Evolutionary conservation across 345 rosid genomes (phyloP), one percentile per base, ranked within the genome.

Genomic region (Angophora floribunda): DNA sequence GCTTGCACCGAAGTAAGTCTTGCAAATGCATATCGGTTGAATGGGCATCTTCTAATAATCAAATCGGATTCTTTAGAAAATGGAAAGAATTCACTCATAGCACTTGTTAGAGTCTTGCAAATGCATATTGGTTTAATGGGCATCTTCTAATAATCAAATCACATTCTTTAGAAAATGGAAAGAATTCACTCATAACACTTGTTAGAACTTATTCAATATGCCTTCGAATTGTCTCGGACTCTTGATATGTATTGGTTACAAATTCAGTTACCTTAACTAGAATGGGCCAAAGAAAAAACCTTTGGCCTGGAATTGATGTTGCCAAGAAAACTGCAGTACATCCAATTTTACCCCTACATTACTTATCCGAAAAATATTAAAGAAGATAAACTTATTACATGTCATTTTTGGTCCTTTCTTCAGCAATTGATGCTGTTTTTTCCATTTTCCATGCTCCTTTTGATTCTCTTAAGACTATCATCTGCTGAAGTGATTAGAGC

Each of bases 1-100:
- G 91, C 99, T 97, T 30, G 99, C 99, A 47, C 99, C 99, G 11
- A 96, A 99, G 99, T 98, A 93, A 95, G 98, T 89, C 85, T 84
- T 47, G 70, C n/a, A 50, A 36, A 79, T 70, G 75, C 75, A 63
- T 63, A 63, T 63, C 36, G 32, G 75, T 13, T 63, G 22, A 14
- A 63, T n/a, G 41, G 36, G 75, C 21, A n/a, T n/a, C 75, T 63
- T n/a, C 75, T 63, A 63, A 63, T 63, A 63, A 63, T n/a, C 9
- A 63, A 63, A 63, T n/a, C 19, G 16, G 6, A 4, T 14, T 63
- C 75, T 2, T 13, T n/a, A n/a, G 9, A n/a, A n/a, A n/a, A 30
- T 63, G 41, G 41, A n/a, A 63, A 63, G 0, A 63, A 63, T 63
- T 63, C 36, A 63, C 41, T n/a, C n/a, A n/a, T 32, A 63, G 75